Evolutionary conservation across 2,329 filamentous ascomycete genomes (phyloP).

Genomic region (Aphanocladium album): DNA sequence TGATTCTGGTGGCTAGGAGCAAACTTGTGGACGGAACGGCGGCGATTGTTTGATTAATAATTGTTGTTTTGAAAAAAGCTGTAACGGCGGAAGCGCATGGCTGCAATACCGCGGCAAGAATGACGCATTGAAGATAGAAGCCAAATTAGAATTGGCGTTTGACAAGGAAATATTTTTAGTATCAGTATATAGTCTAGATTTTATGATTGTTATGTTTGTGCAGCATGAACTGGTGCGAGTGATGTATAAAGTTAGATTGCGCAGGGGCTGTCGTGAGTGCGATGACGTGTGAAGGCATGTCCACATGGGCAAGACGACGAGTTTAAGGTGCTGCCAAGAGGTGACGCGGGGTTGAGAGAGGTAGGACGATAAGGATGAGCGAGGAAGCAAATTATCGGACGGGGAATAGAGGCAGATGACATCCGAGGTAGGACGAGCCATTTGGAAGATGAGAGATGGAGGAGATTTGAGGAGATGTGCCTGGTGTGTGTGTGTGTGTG

Average conservation of each 20-base stretch:
- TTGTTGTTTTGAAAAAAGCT: not conserved
- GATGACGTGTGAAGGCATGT: not conserved
- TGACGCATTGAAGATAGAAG: not conserved
- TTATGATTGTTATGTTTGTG: constrained; percentile 5
- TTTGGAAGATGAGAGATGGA: no score
- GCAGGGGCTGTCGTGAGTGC: not conserved
- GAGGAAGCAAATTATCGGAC: not conserved
- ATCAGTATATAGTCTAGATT: constrained; percentile 10
- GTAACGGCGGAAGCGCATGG: not conserved
- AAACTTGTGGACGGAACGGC: not conserved
- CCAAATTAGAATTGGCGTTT: not conserved
- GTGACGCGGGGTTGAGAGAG: not conserved
- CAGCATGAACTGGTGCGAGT: not conserved
- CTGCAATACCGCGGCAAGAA: not conserved
- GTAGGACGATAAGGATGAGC: not conserved
- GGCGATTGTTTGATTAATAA: not conserved
- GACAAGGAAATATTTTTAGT: constrained; percentile 3
- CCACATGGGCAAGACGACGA: not conserved
- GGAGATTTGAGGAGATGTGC: no score
- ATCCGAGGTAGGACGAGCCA: not conserved
- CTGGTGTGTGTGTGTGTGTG: no score
- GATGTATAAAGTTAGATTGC: not conserved
- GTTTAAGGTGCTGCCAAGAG: not conserved
- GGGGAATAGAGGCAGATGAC: not conserved
- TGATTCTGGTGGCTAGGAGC: not conserved